Conservation (phyloP, 306 rosid species). For the Canavalia gladiata region DNA sequence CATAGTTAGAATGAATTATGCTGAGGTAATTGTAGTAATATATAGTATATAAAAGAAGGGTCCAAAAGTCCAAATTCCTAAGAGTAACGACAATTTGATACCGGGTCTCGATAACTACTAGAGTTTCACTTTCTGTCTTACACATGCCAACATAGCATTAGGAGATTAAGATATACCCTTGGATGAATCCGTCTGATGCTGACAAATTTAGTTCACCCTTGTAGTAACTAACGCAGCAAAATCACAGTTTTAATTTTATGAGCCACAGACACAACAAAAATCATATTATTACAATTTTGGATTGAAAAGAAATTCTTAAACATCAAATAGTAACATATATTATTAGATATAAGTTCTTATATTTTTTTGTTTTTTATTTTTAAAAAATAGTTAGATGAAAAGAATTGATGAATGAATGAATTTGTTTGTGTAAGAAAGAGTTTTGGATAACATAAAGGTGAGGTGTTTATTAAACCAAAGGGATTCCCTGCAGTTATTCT, state of each 20-base stretch:
- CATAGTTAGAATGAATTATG: constrained; percentile 1
- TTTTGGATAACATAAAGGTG: no score
- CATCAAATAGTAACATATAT: no score
- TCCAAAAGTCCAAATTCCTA: constrained; percentile 26
- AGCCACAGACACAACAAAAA: neutral
- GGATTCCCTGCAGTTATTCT: constrained; percentile 2
- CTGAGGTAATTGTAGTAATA: constrained; percentile 52
- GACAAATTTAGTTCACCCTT: constrained; percentile 33
- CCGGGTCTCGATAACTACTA: constrained; percentile 53
- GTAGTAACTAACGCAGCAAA: neutral
- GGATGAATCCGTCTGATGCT: constrained; percentile 39
- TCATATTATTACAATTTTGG: no score
- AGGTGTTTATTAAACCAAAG: no score
- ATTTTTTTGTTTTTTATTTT: no score
- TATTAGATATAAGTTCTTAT: no score
- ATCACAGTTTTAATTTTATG: neutral
- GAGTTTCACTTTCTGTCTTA: constrained; percentile 36
- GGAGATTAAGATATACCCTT: constrained; percentile 16
- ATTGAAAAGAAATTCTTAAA: no score
- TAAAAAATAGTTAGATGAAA: no score
- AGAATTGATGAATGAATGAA: no score
- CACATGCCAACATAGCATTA: constrained; percentile 48
- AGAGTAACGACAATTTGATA: constrained; percentile 51
- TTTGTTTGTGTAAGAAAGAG: no score
- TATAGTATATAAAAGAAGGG: constrained; percentile 39